These are phyloP conservation scores for Xylaria multiplex DNA, from an alignment of 2,329 filamentous ascomycete genomes.

Conservation along the genomic window DNA sequence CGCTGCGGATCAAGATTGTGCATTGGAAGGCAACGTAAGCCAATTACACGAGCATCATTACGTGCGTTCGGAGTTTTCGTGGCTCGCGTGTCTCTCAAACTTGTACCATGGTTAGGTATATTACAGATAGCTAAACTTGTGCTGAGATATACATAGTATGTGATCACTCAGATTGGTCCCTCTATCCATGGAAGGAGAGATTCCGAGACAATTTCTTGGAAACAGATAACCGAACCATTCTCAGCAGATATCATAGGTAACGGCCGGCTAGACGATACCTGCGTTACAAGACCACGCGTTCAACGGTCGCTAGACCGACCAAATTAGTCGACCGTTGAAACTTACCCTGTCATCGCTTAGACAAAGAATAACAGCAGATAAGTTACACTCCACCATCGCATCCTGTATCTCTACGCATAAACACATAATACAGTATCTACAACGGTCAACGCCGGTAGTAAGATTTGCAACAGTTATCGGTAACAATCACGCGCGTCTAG, in stretches of 20 bases:
- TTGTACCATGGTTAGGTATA: slow-evolving; percentile 31
- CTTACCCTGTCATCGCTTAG: slow-evolving; percentile 5
- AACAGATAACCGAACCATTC: slow-evolving; percentile 30
- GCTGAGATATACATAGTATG: neutral
- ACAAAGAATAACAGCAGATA: slow-evolving; percentile 17
- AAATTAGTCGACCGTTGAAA: slow-evolving; percentile 30
- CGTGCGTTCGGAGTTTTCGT: slow-evolving; percentile 34
- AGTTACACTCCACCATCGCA: slow-evolving; percentile 2
- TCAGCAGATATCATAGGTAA: slow-evolving; percentile 14
- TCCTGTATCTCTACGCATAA: neutral
- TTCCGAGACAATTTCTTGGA: slow-evolving; percentile 19
- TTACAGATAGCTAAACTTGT: slow-evolving; percentile 5
- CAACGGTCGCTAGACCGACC: slow-evolving; percentile 30
- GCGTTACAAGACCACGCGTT: slow-evolving; percentile 28
- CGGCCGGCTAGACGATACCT: slow-evolving; percentile 15
- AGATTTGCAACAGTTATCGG: slow-evolving; percentile 20
- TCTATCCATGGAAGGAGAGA: slow-evolving; percentile 27
- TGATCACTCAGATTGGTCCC: slow-evolving; percentile 20
- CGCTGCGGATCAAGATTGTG: slow-evolving; percentile 27
- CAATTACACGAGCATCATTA: slow-evolving; percentile 27
- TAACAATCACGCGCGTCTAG: slow-evolving; percentile 36
- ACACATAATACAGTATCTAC: neutral
- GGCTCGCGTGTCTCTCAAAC: slow-evolving; percentile 28
- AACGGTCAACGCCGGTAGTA: slow-evolving; percentile 3
- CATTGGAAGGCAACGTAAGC: slow-evolving; percentile 26